Base-by-base conservation (phyloP, 305 asterid species). In the Stenogyne calaminthoides region DNA sequence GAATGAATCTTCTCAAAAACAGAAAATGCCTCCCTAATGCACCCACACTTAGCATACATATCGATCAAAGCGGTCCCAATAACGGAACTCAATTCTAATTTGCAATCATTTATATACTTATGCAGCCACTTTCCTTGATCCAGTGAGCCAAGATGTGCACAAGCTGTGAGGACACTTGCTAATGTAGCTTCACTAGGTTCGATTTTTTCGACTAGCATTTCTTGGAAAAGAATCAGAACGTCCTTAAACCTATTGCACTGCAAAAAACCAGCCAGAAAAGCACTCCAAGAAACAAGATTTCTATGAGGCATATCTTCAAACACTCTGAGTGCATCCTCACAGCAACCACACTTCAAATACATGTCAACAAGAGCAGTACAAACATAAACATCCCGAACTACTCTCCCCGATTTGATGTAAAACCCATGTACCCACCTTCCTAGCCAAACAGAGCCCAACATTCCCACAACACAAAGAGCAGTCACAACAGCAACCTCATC, bases 31-130 rank as follows among this genome's bases (percentile, higher is more conserved):
- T 81, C 87, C 10, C 71, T 60, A 5, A 82, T 73, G 69, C 87
- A 81, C 3, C 94, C 96, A 54, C 96, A 89, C 76, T 86, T 88
- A 54, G 87, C 78, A 29, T 83, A 84, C 90, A 86, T 84, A 49
- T 90, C 87, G 7, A 88, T 74, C 36, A 88, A 73, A 77, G 91
- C 84, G 54, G 85, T 83, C 62, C 85, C 92, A 15, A 88, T 79
- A n/a, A 78, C 49, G 2, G 84, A 67, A 59, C 67, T 78, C 7
- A 81, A 12, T 25, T 79, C 68, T 10, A 84, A 20, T 4, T 78
- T 54, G 2, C 19, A 44, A 4, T 29, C n/a, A 18, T 5, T 47
- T 55, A 84, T 78, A 77, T 83, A 83, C 5, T 39, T 37, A 49
- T 84, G 67, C 12, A 88, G 69, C 88, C 87, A 76, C 78, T 67